Percentiles rank a stretch among this genome's conserved stretches.
These are phyloP conservation scores for Fonsecaea nubica DNA, from an alignment of 2,329 filamentous ascomycete genomes.

Conservation along the genomic window DNA sequence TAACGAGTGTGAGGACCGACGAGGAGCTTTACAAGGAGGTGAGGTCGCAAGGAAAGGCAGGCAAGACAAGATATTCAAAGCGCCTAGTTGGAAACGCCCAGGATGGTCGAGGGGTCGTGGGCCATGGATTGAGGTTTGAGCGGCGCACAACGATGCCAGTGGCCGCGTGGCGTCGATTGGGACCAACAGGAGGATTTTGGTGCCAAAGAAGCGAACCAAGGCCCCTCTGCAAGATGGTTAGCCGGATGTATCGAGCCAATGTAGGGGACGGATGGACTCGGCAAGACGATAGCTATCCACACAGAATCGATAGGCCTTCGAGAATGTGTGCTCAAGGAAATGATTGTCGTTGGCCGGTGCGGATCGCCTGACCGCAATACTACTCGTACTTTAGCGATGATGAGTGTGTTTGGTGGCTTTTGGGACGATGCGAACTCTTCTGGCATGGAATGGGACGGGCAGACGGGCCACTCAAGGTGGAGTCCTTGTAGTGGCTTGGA, in stretches of 20 bases:
- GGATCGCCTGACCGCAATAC: conserved; percentile 16
- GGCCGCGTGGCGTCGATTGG: conserved; percentile 19
- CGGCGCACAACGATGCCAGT: conserved; percentile 15
- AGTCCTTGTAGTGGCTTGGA: conserved; percentile 4
- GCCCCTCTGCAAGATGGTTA: conserved; percentile 2
- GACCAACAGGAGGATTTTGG: conserved; percentile 13
- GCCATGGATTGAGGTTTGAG: conserved; percentile 22
- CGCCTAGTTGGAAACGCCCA: conserved; percentile 17
- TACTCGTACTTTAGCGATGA: background rate
- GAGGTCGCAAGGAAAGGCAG: conserved; percentile 6
- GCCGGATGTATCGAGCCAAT: conserved; percentile 3
- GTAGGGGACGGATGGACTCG: background rate
- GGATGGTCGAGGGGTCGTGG: background rate
- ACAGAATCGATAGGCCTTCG: conserved; percentile 3
- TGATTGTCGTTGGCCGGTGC: conserved; percentile 18
- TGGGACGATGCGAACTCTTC: conserved; percentile 11
- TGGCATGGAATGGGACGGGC: conserved; percentile 12
- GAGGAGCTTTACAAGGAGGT: conserved; percentile 17
- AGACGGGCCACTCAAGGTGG: conserved; percentile 16
- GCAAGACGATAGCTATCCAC: background rate
- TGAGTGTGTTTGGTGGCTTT: conserved; percentile 16
- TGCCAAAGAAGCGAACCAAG: conserved; percentile 10
- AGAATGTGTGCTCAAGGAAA: conserved; percentile 28
- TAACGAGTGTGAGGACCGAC: conserved; percentile 30
- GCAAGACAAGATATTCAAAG: conserved; percentile 18